phyloP scores from a whole-genome alignment of 768 basidiomycete species.

The Lentinula guzmanii region DNA sequence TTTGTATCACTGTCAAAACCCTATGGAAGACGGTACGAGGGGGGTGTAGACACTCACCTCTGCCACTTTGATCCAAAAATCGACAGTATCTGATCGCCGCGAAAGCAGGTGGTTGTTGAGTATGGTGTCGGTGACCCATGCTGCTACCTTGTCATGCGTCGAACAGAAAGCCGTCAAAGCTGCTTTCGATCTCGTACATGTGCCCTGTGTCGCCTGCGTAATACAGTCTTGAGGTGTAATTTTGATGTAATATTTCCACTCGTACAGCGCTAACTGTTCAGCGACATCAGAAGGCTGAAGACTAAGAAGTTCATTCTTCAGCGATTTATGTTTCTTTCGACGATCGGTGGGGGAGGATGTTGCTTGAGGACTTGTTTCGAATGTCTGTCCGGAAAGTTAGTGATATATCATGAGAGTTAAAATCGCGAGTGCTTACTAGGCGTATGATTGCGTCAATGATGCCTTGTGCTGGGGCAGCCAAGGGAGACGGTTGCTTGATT shows the following conservation, averaged over 20 bases:
- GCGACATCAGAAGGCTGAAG: slow-evolving; percentile 68
- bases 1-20: not conserved
- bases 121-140: slow-evolving; percentile 65
- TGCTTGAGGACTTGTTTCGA: slow-evolving; percentile 21
- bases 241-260: slow-evolving; percentile 62
- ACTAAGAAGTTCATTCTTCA: slow-evolving; percentile 57
- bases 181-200: slow-evolving; percentile 20
- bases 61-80: slow-evolving; percentile 75
- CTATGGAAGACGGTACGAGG: not conserved
- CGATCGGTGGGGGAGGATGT: slow-evolving; percentile 20
- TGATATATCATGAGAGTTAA: not conserved
- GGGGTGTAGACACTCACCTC: slow-evolving; percentile 43
- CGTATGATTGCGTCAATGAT: slow-evolving; percentile 49
- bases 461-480: slow-evolving; percentile 38
- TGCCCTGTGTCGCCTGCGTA: slow-evolving; percentile 43
- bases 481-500: slow-evolving; percentile 30
- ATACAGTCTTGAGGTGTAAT: slow-evolving; percentile 75
- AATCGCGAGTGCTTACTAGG: slow-evolving; percentile 33
- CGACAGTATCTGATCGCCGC: slow-evolving; percentile 52
- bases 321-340: slow-evolving; percentile 40
- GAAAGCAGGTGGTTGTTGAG: slow-evolving; percentile 43
- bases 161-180: slow-evolving; percentile 36
- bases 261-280: slow-evolving; percentile 75
- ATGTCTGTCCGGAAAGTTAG: slow-evolving; percentile 28
- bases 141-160: slow-evolving; percentile 54